Conservation (phyloP, 2,329 filamentous ascomycete genomes). For the Grosmannia penicillata region DNA sequence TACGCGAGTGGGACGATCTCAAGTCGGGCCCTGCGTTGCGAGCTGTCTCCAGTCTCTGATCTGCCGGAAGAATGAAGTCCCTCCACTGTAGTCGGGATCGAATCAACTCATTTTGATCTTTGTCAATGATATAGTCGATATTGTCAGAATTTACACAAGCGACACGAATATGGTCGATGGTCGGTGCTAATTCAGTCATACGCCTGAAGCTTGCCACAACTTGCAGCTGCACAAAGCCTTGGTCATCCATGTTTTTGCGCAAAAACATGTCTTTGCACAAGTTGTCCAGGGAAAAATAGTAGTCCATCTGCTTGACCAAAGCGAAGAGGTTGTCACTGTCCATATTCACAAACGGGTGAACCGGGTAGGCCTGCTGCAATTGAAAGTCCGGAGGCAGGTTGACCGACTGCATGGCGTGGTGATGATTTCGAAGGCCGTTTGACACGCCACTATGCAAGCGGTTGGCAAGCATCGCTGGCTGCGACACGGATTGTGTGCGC, state of each 20-base stretch:
- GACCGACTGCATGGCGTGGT: slow-evolving; percentile 6
- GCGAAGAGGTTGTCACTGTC: slow-evolving; percentile 19
- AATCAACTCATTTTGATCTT: slow-evolving; percentile 66
- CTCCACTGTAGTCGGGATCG: slow-evolving; percentile 65
- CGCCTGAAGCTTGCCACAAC: slow-evolving; percentile 81
- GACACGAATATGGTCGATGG: slow-evolving; percentile 58
- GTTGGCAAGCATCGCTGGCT: not conserved
- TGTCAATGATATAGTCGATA: slow-evolving; percentile 60
- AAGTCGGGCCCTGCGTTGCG: slow-evolving; percentile 51
- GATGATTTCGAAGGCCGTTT: slow-evolving; percentile 14
- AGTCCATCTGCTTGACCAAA: slow-evolving; percentile 51
- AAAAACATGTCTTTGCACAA: slow-evolving; percentile 85
- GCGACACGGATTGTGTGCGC: slow-evolving; percentile 6
- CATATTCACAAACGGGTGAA: slow-evolving; percentile 1
- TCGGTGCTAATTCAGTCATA: slow-evolving; percentile 56
- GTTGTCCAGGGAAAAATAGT: slow-evolving; percentile 96
- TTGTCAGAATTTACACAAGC: slow-evolving; percentile 58
- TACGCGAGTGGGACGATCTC: slow-evolving; percentile 10
- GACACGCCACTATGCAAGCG: slow-evolving; percentile 10
- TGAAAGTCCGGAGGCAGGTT: slow-evolving; percentile 9
- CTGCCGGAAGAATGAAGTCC: slow-evolving; percentile 59
- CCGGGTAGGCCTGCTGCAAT: slow-evolving; percentile 3
- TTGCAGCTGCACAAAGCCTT: slow-evolving; percentile 73
- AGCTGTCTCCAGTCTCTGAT: slow-evolving; percentile 57
- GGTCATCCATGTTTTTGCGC: slow-evolving; percentile 82